phyloP scores from a whole-genome alignment of 2,329 filamentous ascomycete species.

The Bipolaris victoriae region DNA sequence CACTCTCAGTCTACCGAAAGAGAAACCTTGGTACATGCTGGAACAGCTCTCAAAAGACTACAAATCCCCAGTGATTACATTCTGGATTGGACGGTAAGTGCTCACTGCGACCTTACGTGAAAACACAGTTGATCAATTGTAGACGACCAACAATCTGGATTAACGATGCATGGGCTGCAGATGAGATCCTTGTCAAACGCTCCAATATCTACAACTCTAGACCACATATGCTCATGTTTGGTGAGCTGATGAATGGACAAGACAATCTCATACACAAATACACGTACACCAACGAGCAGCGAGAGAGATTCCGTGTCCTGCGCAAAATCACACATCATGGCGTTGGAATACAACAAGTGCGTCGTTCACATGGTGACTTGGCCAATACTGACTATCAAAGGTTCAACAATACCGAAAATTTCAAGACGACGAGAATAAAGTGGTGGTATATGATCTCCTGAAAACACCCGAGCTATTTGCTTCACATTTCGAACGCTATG shows the following conservation, averaged over 20 bases:
- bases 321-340: conserved; percentile 44
- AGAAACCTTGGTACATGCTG: conserved; percentile 65
- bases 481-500: conserved; percentile 60
- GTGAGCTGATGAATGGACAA: conserved; percentile 44
- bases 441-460: conserved; percentile 58
- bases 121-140: neutral
- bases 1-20: conserved; percentile 60
- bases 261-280: conserved; percentile 45
- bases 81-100: conserved; percentile 55
- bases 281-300: conserved; percentile 34
- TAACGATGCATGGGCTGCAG: conserved; percentile 56
- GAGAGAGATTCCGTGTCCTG: conserved; percentile 39
- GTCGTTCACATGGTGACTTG: too few relatives aligned
- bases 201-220: conserved; percentile 61
- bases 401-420: conserved; percentile 58
- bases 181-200: conserved; percentile 61
- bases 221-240: conserved; percentile 55
- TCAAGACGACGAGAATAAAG: conserved; percentile 64
- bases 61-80: conserved; percentile 59
- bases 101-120: rapidly evolving
- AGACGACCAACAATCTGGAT: conserved; percentile 48
- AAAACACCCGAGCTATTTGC: conserved; percentile 56
- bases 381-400: neutral
- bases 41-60: conserved; percentile 59
- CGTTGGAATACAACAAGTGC: conserved; percentile 57